Conservation (phyloP, 768 basidiomycete genomes). For the Sistotremastrum niveocremeum region DNA sequence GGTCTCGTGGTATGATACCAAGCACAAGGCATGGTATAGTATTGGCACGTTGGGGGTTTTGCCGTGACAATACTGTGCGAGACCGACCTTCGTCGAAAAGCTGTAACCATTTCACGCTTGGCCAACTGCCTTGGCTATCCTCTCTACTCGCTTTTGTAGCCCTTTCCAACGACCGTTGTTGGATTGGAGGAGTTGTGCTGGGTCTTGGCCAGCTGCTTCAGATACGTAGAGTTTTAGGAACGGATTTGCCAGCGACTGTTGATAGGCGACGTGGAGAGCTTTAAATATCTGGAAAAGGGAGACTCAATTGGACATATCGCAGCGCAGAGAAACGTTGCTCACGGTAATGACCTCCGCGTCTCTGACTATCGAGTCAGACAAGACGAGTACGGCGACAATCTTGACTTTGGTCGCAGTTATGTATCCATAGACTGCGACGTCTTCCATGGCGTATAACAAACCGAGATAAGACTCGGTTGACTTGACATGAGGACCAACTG, state of each 20-base stretch:
- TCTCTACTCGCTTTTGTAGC: constrained; percentile 61
- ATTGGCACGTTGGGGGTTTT: constrained; percentile 1
- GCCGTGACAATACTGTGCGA: constrained; percentile 11
- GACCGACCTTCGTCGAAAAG: constrained; percentile 9
- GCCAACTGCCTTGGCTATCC: constrained; percentile 50
- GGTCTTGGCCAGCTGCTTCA: constrained; percentile 35
- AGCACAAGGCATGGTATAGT: constrained; percentile 13
- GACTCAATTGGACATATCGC: neutral
- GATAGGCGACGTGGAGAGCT: constrained; percentile 81
- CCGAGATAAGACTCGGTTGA: constrained; percentile 72
- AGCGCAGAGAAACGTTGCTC: constrained; percentile 13
- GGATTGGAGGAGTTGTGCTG: constrained; percentile 39
- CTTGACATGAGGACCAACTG: constrained; percentile 35
- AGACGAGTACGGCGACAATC: constrained; percentile 66
- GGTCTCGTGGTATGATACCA: constrained; percentile 26
- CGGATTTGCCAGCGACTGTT: constrained; percentile 71
- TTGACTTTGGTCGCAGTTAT: constrained; percentile 80
- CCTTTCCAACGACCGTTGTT: constrained; percentile 56
- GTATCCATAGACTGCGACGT: constrained; percentile 86
- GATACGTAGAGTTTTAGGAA: constrained; percentile 57
- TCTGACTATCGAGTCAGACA: constrained; percentile 69
- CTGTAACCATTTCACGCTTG: constrained; percentile 14
- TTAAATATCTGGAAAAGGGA: constrained; percentile 57
- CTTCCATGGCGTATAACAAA: constrained; percentile 81
- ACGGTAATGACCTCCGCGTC: constrained; percentile 72